These are phyloP conservation scores for Rhododendron vialii DNA, from an alignment of 148 eudicot genomes.

Conservation along the genomic window DNA sequence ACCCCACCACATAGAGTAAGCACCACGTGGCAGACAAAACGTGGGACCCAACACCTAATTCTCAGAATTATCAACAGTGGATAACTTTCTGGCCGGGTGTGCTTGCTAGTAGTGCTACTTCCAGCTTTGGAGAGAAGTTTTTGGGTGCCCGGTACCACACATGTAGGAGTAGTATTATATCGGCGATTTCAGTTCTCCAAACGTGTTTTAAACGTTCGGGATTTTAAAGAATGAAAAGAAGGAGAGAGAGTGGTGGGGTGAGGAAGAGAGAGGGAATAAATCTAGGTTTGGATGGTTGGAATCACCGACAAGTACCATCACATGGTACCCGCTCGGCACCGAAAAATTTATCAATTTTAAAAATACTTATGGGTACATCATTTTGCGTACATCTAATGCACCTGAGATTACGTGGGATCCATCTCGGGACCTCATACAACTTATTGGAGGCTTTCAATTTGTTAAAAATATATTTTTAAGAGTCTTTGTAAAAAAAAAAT, in stretches of 20 bases:
- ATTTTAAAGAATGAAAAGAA: no score
- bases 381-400: background rate
- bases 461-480: no score
- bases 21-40: constrained; percentile 8
- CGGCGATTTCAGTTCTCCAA: rapidly evolving
- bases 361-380: no score
- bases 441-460: background rate
- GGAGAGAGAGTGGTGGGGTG: background rate
- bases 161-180: no score
- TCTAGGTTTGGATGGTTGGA: no score
- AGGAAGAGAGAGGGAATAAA: no score
- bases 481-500: background rate
- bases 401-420: no score
- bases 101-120: background rate
- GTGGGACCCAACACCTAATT: background rate
- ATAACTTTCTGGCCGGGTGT: background rate
- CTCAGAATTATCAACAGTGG: background rate
- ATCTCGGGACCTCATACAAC: no score
- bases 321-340: no score
- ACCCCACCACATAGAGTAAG: background rate
- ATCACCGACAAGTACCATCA: no score
- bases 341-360: no score
- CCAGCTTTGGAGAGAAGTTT: background rate
- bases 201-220: no score
- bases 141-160: background rate